Evolutionary conservation across 225 moss, liverwort and hornwort species (phyloP).

Genomic region (Pleurozium schreberi): DNA sequence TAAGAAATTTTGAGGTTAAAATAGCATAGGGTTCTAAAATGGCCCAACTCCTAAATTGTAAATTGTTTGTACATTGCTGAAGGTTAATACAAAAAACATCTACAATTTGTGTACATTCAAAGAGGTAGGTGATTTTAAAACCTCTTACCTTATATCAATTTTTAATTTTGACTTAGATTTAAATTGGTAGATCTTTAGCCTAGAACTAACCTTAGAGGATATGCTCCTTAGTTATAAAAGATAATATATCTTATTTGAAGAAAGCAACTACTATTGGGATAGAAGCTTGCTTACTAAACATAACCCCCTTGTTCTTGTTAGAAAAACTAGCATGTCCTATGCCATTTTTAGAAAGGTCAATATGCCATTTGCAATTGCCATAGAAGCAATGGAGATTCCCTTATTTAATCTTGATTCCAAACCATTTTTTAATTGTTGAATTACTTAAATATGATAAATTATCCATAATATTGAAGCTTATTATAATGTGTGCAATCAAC

Average conservation of each 20-base stretch:
- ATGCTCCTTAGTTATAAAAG: not conserved
- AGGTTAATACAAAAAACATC: too few relatives aligned
- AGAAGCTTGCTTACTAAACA: accelerated
- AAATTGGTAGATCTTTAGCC: not conserved
- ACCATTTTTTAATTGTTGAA: not conserved
- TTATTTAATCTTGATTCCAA: not conserved
- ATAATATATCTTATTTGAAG: not conserved
- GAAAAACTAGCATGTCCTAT: accelerated
- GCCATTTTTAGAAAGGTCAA: accelerated
- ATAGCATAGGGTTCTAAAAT: too few relatives aligned
- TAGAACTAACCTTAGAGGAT: accelerated
- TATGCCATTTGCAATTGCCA: not conserved
- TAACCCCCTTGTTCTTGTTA: accelerated
- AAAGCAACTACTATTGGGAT: accelerated
- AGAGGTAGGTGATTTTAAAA: too few relatives aligned
- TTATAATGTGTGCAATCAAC: not conserved
- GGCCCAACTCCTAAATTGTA: too few relatives aligned
- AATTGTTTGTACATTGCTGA: too few relatives aligned
- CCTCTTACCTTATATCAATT: too few relatives aligned
- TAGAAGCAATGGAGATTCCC: not conserved
- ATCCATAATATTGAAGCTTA: not conserved
- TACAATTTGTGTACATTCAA: too few relatives aligned
- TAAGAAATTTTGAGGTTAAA: too few relatives aligned
- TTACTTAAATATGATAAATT: not conserved
- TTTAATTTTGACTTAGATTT: too few relatives aligned